phyloP scores from a whole-genome alignment of 345 rosid species.

The Eucalyptus cloeziana region DNA sequence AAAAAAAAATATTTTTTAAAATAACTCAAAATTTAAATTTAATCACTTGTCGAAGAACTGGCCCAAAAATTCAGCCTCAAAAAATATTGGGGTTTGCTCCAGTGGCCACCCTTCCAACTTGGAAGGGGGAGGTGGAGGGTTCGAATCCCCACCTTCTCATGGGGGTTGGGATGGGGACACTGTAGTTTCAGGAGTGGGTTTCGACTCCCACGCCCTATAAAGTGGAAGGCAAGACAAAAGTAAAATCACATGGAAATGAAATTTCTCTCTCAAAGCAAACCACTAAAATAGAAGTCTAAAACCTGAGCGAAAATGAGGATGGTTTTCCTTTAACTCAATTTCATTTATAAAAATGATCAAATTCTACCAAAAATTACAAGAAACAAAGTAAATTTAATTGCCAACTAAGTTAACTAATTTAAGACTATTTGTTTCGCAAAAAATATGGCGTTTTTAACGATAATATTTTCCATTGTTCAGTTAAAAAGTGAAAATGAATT shows the following conservation, averaged over 20 bases:
- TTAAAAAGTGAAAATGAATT: too few species aligned
- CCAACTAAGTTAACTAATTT: too few species aligned
- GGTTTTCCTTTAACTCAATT: not conserved
- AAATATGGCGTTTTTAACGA: not conserved
- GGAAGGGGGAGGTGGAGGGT: too few species aligned
- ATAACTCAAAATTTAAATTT: not conserved
- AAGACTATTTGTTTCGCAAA: not conserved
- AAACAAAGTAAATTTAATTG: not conserved
- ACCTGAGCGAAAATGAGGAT: not conserved
- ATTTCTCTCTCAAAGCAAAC: not conserved
- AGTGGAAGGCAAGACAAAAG: too few species aligned
- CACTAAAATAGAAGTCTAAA: not conserved
- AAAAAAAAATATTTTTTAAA: not conserved
- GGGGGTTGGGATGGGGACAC: too few species aligned
- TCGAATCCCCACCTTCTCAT: too few species aligned
- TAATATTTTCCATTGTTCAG: rapidly evolving
- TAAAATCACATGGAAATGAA: not conserved
- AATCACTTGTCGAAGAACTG: not conserved
- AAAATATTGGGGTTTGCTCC: too few species aligned
- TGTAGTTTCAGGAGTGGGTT: too few species aligned
- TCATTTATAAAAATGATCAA: not conserved
- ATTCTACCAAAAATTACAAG: not conserved
- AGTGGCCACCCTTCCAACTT: too few species aligned
- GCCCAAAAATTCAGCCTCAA: not conserved
- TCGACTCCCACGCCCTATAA: too few species aligned